Evolutionary conservation across 306 rosid species (phyloP), one percentile per base, ranked within the genome.

Genomic region (Potentilla sterilis): DNA sequence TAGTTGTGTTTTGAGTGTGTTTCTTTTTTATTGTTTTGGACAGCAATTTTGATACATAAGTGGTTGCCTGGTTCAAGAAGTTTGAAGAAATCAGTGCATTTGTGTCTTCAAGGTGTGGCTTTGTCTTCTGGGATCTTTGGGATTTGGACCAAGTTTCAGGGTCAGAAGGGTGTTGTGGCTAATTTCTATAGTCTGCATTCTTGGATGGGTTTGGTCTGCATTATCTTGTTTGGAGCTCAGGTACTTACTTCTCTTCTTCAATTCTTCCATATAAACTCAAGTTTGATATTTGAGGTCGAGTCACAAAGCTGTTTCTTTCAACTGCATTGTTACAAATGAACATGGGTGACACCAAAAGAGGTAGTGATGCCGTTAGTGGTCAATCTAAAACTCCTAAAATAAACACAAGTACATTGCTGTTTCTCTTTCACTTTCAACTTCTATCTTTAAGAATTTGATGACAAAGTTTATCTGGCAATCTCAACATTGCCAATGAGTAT

Each of bases 171-270:
- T 49, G 43, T 95, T 83, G 88, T 90, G 72, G 96, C 89, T 37
- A 92, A 95, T 81, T 95, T 95, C 86, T 91, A 80, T 40, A 95
- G 97, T 79, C 67, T 95, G 0, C 98, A 92, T 85, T 95, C 98
- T 69, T 95, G 98, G 98, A 89, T 95, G 97, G 98, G 98, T 78
- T 80, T 92, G 84, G 44, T 85, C 22, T 90, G 91, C 69, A 69
- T 95, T 66, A 78, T 81, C 77, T 79, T 92, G 74, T 92, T 92
- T 79, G 97, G 87, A 47, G 84, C 87, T 81, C 98, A 95, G 97
- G 98, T 92, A 80, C 46, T 64, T 57, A 4, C 32, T 62, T 44
- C 75, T 42, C 13, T 73, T 67, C 79, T 48, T 79, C 70, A 62
- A 6, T 62, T 6, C 34, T 34, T 32, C 21, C 15, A 32, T 13